A percentile compares a stretch with the other conserved stretches of the same genome.
These are phyloP conservation scores for Geotrichum europaeum DNA, from an alignment of 1,139 yeast genomes.

Conservation along the genomic window DNA sequence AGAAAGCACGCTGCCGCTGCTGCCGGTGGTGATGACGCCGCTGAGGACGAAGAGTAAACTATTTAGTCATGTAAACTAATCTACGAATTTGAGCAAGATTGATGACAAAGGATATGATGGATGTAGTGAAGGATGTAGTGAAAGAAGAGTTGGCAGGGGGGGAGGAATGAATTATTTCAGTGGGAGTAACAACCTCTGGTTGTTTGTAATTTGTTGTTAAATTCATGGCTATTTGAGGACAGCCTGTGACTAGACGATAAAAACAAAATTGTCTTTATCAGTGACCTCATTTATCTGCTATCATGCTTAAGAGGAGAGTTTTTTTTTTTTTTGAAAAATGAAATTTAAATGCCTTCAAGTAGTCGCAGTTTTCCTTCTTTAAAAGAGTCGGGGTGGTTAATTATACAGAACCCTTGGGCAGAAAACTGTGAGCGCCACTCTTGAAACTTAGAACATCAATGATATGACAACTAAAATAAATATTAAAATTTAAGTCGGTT, in stretches of 20 bases:
- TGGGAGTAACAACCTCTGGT: neutral
- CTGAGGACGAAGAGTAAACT: conserved; percentile 52
- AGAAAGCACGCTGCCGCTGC: conserved; percentile 84
- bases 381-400: too few relatives aligned
- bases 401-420: too few relatives aligned
- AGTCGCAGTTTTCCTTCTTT: neutral
- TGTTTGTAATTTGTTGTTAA: neutral
- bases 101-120: neutral
- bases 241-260: neutral
- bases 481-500: neutral
- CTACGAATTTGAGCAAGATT: neutral
- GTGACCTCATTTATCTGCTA: neutral
- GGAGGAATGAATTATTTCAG: neutral
- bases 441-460: too few relatives aligned
- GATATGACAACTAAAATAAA: too few relatives aligned
- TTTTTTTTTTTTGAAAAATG: neutral
- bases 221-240: neutral
- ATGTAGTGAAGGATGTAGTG: neutral
- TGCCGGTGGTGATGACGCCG: conserved; percentile 48
- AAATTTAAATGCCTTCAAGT: neutral
- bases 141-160: neutral
- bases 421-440: too few relatives aligned
- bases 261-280: neutral
- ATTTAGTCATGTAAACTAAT: conserved; percentile 13
- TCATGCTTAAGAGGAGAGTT: neutral